Percentiles rank a stretch among this genome's conserved stretches.
Conservation (phyloP, 345 rosid genomes). For the Eutrema japonicum region DNA sequence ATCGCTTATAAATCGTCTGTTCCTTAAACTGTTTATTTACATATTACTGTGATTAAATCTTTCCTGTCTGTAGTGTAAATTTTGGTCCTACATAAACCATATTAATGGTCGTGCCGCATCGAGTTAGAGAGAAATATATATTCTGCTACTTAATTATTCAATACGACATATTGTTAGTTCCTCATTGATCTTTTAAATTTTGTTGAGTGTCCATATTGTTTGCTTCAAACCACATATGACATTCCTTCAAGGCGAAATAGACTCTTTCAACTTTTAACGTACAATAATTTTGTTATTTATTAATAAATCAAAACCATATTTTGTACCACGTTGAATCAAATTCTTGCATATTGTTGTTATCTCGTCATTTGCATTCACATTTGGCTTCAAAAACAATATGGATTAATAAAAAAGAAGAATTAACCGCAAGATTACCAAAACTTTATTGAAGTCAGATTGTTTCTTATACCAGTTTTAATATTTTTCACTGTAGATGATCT, state of each 20-base stretch:
- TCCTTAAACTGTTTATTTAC: no score
- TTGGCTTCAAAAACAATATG: background rate
- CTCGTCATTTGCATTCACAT: background rate
- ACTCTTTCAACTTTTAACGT: no score
- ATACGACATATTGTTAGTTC: constrained; percentile 22
- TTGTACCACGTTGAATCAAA: background rate
- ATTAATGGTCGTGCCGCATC: background rate
- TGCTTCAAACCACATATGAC: no score
- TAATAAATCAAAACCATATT: background rate
- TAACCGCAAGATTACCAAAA: background rate
- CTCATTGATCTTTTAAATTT: background rate
- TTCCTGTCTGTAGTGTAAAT: no score
- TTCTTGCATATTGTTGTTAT: background rate
- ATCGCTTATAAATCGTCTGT: no score
- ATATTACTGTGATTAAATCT: no score
- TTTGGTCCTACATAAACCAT: no score
- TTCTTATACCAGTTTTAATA: background rate
- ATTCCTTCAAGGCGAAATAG: no score
- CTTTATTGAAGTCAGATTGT: constrained; percentile 24
- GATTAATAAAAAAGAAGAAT: background rate
- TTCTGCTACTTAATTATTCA: constrained; percentile 20
- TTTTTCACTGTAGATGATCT: background rate
- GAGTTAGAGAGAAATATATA: constrained; percentile 18
- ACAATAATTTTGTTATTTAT: no score
- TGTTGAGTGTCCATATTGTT: no score